Conservation (phyloP, 352 stramenopile species). For the Globisporangium spiculum region DNA sequence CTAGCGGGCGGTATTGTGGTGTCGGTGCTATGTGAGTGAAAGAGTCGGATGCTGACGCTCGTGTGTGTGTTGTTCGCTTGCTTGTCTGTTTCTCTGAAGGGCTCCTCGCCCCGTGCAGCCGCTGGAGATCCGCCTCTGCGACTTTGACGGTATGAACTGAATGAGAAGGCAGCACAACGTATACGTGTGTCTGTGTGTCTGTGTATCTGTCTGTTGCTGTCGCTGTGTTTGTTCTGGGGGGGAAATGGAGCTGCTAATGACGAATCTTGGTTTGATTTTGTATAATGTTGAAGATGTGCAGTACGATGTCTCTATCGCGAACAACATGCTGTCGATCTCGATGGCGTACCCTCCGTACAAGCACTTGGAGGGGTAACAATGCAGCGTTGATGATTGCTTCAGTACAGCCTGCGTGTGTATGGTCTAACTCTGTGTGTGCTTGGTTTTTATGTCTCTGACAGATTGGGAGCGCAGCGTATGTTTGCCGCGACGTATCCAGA, state of each 20-base stretch:
- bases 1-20: not conserved
- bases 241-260: not conserved
- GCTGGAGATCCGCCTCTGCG: slow-evolving; percentile 75
- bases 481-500: slow-evolving; percentile 70
- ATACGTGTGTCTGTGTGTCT: not conserved
- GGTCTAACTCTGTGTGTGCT: not conserved
- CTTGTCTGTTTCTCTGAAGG: slow-evolving; percentile 26
- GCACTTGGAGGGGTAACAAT: slow-evolving; percentile 48
- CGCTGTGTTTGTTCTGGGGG: not conserved
- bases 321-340: slow-evolving; percentile 65
- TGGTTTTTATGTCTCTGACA: slow-evolving; percentile 14
- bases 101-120: slow-evolving; percentile 70
- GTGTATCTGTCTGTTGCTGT: not conserved
- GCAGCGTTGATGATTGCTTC: slow-evolving; percentile 9
- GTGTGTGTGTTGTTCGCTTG: not conserved
- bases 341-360: slow-evolving; percentile 81
- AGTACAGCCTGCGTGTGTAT: not conserved
- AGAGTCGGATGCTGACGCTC: not conserved
- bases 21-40: not conserved
- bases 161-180: not conserved
- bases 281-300: slow-evolving; percentile 57
- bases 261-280: not conserved
- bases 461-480: slow-evolving; percentile 68
- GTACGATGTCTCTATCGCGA: slow-evolving; percentile 76
- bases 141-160: slow-evolving; percentile 73